These are phyloP conservation scores for Paracoccidioides lutzii DNA, from an alignment of 2,329 filamentous ascomycete genomes.

Conservation along the genomic window DNA sequence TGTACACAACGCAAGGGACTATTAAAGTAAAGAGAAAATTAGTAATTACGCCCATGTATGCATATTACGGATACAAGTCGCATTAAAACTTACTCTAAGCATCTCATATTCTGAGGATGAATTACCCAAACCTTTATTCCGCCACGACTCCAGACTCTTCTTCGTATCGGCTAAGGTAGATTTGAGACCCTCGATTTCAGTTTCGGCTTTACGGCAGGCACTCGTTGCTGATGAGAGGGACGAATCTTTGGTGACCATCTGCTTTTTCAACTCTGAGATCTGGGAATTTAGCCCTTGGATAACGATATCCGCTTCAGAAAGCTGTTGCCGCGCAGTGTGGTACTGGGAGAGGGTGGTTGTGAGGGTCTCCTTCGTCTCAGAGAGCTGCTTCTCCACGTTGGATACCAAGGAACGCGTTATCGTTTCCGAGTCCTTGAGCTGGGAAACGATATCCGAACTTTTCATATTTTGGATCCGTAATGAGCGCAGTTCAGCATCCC, in stretches of 20 bases:
- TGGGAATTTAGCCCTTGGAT: slow-evolving; percentile 64
- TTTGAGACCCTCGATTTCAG: slow-evolving; percentile 67
- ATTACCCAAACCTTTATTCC: slow-evolving; percentile 67
- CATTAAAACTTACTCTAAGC: slow-evolving; percentile 56
- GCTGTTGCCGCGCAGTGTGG: slow-evolving; percentile 59
- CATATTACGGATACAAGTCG: too few relatives aligned
- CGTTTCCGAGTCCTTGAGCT: slow-evolving; percentile 80
- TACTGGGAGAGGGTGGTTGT: slow-evolving; percentile 57
- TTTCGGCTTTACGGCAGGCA: slow-evolving; percentile 47
- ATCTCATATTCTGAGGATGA: slow-evolving; percentile 72
- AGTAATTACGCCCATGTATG: background rate
- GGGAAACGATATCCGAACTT: slow-evolving; percentile 83
- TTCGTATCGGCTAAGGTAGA: slow-evolving; percentile 63
- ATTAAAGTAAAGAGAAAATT: slow-evolving; percentile 3
- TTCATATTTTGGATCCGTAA: slow-evolving; percentile 74
- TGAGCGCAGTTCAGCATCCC: slow-evolving; percentile 65
- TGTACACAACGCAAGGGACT: slow-evolving; percentile 73
- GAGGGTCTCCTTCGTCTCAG: slow-evolving; percentile 68
- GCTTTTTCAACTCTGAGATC: slow-evolving; percentile 58
- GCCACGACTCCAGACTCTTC: slow-evolving; percentile 77
- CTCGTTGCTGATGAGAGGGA: slow-evolving; percentile 51
- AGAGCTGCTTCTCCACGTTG: slow-evolving; percentile 83
- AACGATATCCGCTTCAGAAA: slow-evolving; percentile 55
- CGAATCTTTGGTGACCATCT: slow-evolving; percentile 65
- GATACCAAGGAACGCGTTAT: slow-evolving; percentile 61